Conservation (phyloP, 2,329 filamentous ascomycete genomes). For the Colletotrichum limetticola region DNA sequence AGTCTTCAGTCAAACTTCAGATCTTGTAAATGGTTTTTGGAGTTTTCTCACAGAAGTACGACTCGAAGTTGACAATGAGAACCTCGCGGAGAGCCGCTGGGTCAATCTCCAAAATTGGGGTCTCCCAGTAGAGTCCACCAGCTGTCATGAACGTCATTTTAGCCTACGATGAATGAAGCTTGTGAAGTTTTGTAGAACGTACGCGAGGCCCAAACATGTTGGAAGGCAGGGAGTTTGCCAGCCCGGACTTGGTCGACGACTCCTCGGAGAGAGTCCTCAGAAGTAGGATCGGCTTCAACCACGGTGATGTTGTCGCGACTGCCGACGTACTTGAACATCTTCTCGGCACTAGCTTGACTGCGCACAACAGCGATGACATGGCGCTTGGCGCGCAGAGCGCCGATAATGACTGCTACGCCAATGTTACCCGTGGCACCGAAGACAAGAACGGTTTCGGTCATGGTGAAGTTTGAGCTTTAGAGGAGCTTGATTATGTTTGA, state of each 20-base stretch:
- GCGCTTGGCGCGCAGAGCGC: constrained; percentile 41
- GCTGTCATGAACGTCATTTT: constrained; percentile 29
- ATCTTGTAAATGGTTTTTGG: not conserved
- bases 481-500: no score
- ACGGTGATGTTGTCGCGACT: constrained; percentile 43
- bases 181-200: not conserved
- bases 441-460: constrained; percentile 46
- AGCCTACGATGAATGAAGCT: not conserved
- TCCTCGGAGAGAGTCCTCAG: constrained; percentile 42
- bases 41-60: constrained; percentile 44
- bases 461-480: not conserved
- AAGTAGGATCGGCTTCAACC: constrained; percentile 46
- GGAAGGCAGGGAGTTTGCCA: constrained; percentile 49
- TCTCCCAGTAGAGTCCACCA: constrained; percentile 40
- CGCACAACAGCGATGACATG: constrained; percentile 50
- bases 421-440: constrained; percentile 53
- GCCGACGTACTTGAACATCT: constrained; percentile 44
- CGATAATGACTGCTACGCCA: constrained; percentile 46
- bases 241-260: constrained; percentile 47
- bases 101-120: constrained; percentile 38
- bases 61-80: constrained; percentile 40
- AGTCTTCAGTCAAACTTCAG: no score
- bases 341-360: constrained; percentile 46
- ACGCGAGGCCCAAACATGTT: constrained; percentile 50
- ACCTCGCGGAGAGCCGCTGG: constrained; percentile 37